Conservation (phyloP, 768 basidiomycete genomes). For the Tulasnella sp. region DNA sequence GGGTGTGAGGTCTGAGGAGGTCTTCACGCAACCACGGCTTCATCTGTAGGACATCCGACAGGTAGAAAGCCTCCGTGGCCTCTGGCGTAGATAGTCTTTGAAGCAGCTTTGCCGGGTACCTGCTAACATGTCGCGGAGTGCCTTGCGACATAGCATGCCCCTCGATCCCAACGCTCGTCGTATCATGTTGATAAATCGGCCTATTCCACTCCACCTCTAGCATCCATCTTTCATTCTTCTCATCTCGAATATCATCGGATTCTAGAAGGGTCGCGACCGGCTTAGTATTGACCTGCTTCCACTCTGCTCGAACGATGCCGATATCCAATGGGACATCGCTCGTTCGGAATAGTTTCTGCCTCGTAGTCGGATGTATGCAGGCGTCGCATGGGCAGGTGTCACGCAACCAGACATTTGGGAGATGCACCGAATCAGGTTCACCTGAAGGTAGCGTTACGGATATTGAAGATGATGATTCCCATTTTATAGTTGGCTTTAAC, state of each 20-base stretch:
- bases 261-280: slow-evolving; percentile 35
- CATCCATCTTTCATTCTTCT: neutral
- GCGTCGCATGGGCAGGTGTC: slow-evolving; percentile 67
- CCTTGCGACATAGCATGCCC: slow-evolving; percentile 11
- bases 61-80: slow-evolving; percentile 35
- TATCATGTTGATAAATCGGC: slow-evolving; percentile 7
- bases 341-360: slow-evolving; percentile 64
- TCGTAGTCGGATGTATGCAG: slow-evolving; percentile 68
- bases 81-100: slow-evolving; percentile 36
- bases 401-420: slow-evolving; percentile 70
- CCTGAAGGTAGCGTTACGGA: slow-evolving; percentile 1
- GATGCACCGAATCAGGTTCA: slow-evolving; percentile 22
- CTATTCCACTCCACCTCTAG: slow-evolving; percentile 12
- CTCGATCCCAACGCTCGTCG: slow-evolving; percentile 6
- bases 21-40: slow-evolving; percentile 38
- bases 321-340: slow-evolving; percentile 51
- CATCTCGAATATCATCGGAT: slow-evolving; percentile 38
- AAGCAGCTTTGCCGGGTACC: slow-evolving; percentile 42
- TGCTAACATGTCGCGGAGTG: slow-evolving; percentile 46
- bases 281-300: slow-evolving; percentile 31
- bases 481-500: too few relatives aligned
- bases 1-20: slow-evolving; percentile 24
- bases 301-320: slow-evolving; percentile 30
- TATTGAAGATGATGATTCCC: too few relatives aligned
- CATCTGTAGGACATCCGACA: slow-evolving; percentile 27